Base-by-base conservation (phyloP, 257 asterid species). In the Osmanthus fragrans region DNA sequence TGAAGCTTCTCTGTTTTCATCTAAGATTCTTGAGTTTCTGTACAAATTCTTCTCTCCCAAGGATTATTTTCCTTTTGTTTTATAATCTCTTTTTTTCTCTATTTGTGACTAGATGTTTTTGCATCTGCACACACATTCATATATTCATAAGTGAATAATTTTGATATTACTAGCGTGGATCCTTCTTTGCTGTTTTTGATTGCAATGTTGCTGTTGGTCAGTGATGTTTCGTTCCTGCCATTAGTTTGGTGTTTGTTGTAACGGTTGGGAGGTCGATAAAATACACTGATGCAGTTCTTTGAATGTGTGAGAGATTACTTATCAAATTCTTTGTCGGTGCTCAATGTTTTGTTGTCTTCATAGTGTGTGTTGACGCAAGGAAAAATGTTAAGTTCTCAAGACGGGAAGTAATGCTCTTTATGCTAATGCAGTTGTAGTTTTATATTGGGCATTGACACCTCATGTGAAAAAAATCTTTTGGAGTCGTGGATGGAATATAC, bases 31-130 rank as follows among this genome's bases (percentile, higher is more conserved):
- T 21, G 60, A n/a, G 63, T 3, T 34, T 10, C 68, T 54, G 27
- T 7, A 13, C 11, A 33, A 47, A 60, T 54, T 25, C 23, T 49
- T 72, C 54, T 58, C 27, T 45, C 27, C 40, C 37, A 29, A 75
- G 47, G 25, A 32, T 83, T 16, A 5, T 32, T 36, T 73, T 30
- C 70, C 49, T 30, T 64, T 29, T 69, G 16, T 30, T 19, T 47
- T 64, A 68, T 71, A 16, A 72, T 70, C 21, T 79, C 42, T 68
- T 37, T 79, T 79, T 73, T 11, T 72, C 16, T 72, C 7, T 67
- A 40, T 74, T 7, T 16, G 25, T 19, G 2, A 1, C 9, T 18
- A 11, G n/a, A 16, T 54, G n/a, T 63, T 63, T 25, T 23, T 21
- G 33, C 25, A 25, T 25, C 32, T 63, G 68, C 29, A 60, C 19